Conservation (phyloP, 768 basidiomycete genomes). For the Boletellus emodensis region DNA sequence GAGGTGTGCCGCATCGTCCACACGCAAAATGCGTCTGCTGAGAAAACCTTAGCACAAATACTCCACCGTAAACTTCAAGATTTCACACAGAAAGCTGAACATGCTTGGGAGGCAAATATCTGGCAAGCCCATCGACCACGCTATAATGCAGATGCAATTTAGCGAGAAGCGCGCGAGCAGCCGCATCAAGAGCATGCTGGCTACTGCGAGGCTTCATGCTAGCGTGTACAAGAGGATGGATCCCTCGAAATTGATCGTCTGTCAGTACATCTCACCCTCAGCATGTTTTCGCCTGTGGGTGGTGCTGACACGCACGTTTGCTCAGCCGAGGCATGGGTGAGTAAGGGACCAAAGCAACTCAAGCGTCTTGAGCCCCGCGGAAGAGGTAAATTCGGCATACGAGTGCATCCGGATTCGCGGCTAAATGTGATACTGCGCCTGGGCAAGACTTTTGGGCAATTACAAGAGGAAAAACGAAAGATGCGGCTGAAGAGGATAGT, state of each 20-base stretch:
- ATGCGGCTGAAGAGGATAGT: conserved; percentile 74
- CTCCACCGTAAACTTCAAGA: conserved; percentile 89
- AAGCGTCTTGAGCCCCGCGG: conserved; percentile 79
- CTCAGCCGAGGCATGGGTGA: conserved; percentile 91
- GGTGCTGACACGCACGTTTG: conserved; percentile 6
- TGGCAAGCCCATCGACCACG: conserved; percentile 88
- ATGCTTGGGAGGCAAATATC: conserved; percentile 83
- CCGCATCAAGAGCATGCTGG: conserved; percentile 85
- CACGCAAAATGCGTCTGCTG: neutral
- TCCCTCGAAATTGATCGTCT: conserved; percentile 69
- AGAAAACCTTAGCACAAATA: conserved; percentile 72
- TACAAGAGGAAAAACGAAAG: conserved; percentile 55
- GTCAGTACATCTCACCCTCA: conserved; percentile 44
- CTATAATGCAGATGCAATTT: conserved; percentile 96
- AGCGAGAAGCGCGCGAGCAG: conserved; percentile 87
- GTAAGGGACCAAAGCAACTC: conserved; percentile 64
- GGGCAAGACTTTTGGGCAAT: conserved; percentile 72
- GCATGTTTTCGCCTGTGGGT: neutral
- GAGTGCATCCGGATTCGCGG: conserved; percentile 69
- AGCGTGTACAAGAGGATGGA: conserved; percentile 70
- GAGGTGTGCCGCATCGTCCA: conserved; percentile 19
- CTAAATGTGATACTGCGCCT: conserved; percentile 75
- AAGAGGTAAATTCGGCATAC: conserved; percentile 75
- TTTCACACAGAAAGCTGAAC: conserved; percentile 90
- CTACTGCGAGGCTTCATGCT: conserved; percentile 84